phyloP scores from a whole-genome alignment of 2,329 filamentous ascomycete genomes.

The Aspergillus pseudonomiae region DNA sequence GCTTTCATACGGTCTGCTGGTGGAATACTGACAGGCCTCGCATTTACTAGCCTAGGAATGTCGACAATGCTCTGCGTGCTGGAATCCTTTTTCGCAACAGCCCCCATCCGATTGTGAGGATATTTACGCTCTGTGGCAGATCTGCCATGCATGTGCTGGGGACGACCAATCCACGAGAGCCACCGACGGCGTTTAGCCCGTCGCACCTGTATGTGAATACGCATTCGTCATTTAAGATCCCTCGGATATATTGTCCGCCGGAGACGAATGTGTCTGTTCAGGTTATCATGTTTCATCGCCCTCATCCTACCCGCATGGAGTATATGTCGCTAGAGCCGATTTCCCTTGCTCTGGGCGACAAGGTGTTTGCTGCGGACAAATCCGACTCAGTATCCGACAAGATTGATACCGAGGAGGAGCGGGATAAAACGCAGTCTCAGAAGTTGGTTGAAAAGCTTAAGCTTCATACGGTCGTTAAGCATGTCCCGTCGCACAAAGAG shows the following conservation, averaged over 20 bases:
- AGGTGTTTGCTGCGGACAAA: conserved; percentile 49
- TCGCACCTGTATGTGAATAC: conserved; percentile 69
- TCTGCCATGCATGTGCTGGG: conserved; percentile 84
- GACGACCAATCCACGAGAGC: conserved; percentile 67
- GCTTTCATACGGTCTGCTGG: not conserved
- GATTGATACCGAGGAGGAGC: conserved; percentile 73
- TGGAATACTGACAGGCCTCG: conserved; percentile 9
- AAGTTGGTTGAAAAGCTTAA: conserved; percentile 83
- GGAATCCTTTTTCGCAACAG: conserved; percentile 83
- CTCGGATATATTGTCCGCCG: conserved; percentile 69
- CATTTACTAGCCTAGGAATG: conserved; percentile 65
- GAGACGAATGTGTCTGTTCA: conserved; percentile 75
- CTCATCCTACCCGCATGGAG: conserved; percentile 86
- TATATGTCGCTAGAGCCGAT: conserved; percentile 93
- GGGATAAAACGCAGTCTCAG: conserved; percentile 64
- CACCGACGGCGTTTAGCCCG: conserved; percentile 60
- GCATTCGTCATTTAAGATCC: conserved; percentile 57
- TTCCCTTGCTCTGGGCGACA: conserved; percentile 79
- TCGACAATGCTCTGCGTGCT: conserved; percentile 83
- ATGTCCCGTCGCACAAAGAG: conserved; percentile 79
- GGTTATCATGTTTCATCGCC: conserved; percentile 85
- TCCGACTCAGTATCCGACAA: conserved; percentile 49
- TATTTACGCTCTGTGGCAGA: conserved; percentile 83
- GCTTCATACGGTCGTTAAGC: conserved; percentile 80
- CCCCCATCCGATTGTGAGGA: conserved; percentile 75